Percentiles rank a stretch among this genome's conserved stretches.
Evolutionary conservation across 768 basidiomycete species (phyloP).

Genomic region (Hygrophorus pudorinus): DNA sequence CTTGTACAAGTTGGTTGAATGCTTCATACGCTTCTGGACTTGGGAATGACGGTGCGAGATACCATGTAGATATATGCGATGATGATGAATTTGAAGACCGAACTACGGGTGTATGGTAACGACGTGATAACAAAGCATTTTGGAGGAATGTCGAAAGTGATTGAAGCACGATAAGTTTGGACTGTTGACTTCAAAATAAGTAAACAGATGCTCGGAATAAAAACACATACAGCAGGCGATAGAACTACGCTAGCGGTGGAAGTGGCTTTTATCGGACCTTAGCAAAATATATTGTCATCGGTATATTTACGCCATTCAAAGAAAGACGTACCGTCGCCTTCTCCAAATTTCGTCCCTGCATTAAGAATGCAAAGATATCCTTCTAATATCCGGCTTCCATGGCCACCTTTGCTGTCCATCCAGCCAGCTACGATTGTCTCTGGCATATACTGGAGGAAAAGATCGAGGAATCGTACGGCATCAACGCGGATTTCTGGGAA

Average conservation of each 20-base stretch:
- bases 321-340: constrained; percentile 35
- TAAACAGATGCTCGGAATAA: background rate
- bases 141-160: constrained; percentile 64
- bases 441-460: constrained; percentile 66
- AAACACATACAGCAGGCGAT: constrained; percentile 42
- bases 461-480: constrained; percentile 68
- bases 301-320: no score
- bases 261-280: constrained; percentile 36
- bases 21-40: constrained; percentile 38
- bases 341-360: constrained; percentile 53
- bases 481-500: constrained; percentile 93
- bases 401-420: constrained; percentile 38
- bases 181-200: constrained; percentile 30
- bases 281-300: background rate
- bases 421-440: constrained; percentile 58
- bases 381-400: constrained; percentile 59
- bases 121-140: constrained; percentile 27
- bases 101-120: constrained; percentile 6
- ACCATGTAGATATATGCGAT: constrained; percentile 44
- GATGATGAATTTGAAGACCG: constrained; percentile 12
- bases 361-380: constrained; percentile 76
- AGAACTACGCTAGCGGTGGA: constrained; percentile 58
- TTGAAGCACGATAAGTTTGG: constrained; percentile 65
- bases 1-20: constrained; percentile 39
- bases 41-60: constrained; percentile 50